These are phyloP conservation scores for Phialocephala sp. DNA, from an alignment of 2,329 filamentous ascomycete species.

Conservation along the genomic window DNA sequence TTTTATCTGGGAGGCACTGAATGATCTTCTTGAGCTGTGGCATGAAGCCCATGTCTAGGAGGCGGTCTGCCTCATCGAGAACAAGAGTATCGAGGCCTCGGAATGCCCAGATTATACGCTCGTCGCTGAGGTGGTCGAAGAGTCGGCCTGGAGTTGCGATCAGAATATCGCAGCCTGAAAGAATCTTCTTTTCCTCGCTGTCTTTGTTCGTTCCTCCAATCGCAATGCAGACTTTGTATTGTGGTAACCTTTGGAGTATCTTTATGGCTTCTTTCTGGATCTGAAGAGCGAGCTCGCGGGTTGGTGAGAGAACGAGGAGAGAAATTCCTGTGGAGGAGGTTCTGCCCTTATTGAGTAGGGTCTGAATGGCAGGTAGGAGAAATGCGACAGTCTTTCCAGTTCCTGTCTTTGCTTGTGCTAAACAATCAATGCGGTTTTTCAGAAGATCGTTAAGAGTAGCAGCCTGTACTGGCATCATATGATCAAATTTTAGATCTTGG, in stretches of 20 bases:
- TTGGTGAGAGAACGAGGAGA: slow-evolving; percentile 77
- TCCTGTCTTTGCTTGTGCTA: slow-evolving; percentile 95
- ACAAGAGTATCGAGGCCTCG: slow-evolving; percentile 85
- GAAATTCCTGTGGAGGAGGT: slow-evolving; percentile 60
- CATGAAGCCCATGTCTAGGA: slow-evolving; percentile 92
- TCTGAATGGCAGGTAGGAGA: slow-evolving; percentile 81
- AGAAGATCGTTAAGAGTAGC: slow-evolving; percentile 82
- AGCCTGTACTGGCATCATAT: slow-evolving; percentile 92
- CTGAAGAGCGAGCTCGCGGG: slow-evolving; percentile 80
- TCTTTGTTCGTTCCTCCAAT: slow-evolving; percentile 89
- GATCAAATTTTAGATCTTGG: slow-evolving; percentile 73
- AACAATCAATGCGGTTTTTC: slow-evolving; percentile 66
- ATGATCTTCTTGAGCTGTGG: slow-evolving; percentile 68
- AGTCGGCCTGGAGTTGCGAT: slow-evolving; percentile 91
- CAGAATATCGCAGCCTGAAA: slow-evolving; percentile 83
- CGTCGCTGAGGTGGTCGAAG: slow-evolving; percentile 72
- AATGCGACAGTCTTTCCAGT: slow-evolving; percentile 97
- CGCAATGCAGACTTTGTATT: slow-evolving; percentile 69
- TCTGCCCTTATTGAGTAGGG: slow-evolving; percentile 55
- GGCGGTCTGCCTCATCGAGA: slow-evolving; percentile 96
- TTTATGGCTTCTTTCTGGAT: slow-evolving; percentile 76
- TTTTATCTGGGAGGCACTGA: slow-evolving; percentile 64
- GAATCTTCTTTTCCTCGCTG: slow-evolving; percentile 69
- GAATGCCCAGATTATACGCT: slow-evolving; percentile 44
- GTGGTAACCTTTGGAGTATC: slow-evolving; percentile 39